phyloP scores from a whole-genome alignment of 148 eudicot genomes.

The Rhododendron griersonianum region DNA sequence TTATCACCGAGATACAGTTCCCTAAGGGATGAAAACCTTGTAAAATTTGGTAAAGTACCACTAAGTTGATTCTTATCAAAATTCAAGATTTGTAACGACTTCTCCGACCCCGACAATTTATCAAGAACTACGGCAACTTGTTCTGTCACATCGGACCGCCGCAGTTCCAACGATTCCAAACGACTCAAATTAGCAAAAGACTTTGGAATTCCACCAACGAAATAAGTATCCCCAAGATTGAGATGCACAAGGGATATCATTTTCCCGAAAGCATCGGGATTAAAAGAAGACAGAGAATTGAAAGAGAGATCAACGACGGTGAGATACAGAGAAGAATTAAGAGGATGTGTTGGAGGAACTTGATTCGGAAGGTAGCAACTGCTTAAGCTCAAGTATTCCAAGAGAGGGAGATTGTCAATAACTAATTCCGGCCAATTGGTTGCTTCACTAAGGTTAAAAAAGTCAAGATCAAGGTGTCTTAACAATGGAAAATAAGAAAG shows the following conservation, averaged over 20 bases:
- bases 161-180: too few species aligned
- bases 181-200: neutral
- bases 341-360: neutral
- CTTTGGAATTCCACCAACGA: conserved; percentile 5
- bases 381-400: neutral
- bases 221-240: neutral
- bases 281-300: conserved; percentile 1
- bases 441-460: neutral
- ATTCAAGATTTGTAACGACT: neutral
- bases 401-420: neutral
- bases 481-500: conserved; percentile 2
- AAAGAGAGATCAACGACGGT: neutral
- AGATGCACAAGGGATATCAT: conserved; percentile 11
- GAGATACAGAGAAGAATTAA: conserved; percentile 9
- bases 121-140: neutral
- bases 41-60: neutral
- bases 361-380: neutral
- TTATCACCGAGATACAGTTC: neutral
- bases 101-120: neutral
- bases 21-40: neutral
- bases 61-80: neutral
- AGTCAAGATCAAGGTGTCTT: neutral
- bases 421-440: neutral
- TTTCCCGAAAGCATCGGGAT: conserved; percentile 4
- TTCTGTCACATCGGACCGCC: neutral